phyloP scores from a whole-genome alignment of 176 grass and related monocot species.

The Themeda triandra region DNA sequence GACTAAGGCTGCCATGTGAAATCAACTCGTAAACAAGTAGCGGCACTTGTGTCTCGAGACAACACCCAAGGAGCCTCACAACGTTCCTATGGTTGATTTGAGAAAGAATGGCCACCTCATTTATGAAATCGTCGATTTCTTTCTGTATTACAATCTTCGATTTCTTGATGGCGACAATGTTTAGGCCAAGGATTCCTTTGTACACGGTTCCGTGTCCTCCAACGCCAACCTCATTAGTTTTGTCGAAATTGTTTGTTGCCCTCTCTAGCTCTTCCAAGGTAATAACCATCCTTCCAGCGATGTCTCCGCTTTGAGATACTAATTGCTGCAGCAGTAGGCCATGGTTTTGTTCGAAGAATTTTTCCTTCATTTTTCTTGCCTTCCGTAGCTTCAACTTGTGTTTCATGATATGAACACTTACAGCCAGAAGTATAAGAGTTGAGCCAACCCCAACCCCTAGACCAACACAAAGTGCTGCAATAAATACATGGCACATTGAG shows the following conservation, averaged over 20 bases:
- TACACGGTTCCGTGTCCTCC: constrained; percentile 47
- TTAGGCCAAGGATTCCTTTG: constrained; percentile 43
- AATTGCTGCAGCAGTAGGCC: constrained; percentile 11
- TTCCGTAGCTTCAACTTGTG: constrained; percentile 32
- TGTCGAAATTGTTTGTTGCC: constrained; percentile 54
- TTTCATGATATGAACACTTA: not conserved
- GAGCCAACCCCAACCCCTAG: not conserved
- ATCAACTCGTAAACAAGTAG: too few species aligned
- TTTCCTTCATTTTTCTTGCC: constrained; percentile 33
- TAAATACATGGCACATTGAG: not conserved
- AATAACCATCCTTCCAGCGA: too few species aligned
- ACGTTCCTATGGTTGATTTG: constrained; percentile 57
- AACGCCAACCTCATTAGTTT: constrained; percentile 27
- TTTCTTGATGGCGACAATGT: constrained; percentile 53
- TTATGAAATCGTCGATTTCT: constrained; percentile 54
- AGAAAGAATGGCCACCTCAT: constrained; percentile 53
- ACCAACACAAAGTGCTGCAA: not conserved
- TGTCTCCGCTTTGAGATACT: too few species aligned
- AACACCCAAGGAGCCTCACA: constrained; percentile 55
- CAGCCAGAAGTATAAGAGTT: not conserved
- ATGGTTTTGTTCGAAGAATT: constrained; percentile 46
- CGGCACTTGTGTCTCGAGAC: constrained; percentile 37
- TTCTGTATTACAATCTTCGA: constrained; percentile 48
- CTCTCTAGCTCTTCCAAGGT: constrained; percentile 38
- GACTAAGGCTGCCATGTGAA: too few species aligned